Percentiles rank a stretch among this genome's conserved stretches.
phyloP scores from a whole-genome alignment of 805 yeast species.

The Starmerella sp. region DNA sequence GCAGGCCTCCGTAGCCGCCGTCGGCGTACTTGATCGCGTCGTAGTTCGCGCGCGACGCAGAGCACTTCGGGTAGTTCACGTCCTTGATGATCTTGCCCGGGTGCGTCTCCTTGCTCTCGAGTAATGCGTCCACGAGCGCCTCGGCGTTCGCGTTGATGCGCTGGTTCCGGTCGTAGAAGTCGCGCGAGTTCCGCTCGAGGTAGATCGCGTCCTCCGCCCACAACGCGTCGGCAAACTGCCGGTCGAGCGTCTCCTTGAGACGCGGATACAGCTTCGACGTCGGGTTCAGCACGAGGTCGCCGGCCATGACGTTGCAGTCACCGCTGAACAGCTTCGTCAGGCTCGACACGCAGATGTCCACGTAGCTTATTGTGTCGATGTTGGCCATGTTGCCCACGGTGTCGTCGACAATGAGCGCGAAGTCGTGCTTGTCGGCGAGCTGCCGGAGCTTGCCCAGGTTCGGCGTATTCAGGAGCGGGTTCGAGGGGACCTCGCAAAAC shows the following conservation, averaged over 20 bases:
- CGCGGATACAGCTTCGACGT: constrained; percentile 38
- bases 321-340: constrained; percentile 89
- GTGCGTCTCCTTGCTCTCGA: constrained; percentile 16
- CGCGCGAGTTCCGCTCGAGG: constrained; percentile 86
- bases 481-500: constrained; percentile 89
- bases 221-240: constrained; percentile 59
- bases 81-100: constrained; percentile 40
- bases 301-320: constrained; percentile 92
- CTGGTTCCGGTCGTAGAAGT: constrained; percentile 54
- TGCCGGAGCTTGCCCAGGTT: constrained; percentile 52
- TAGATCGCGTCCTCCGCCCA: constrained; percentile 94
- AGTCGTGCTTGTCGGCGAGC: constrained; percentile 57
- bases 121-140: constrained; percentile 28
- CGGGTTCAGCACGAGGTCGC: constrained; percentile 72
- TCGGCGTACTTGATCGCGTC: constrained; percentile 53
- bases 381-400: constrained; percentile 88
- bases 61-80: constrained; percentile 60
- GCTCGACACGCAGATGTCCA: constrained; percentile 80
- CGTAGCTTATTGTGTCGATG: constrained; percentile 64
- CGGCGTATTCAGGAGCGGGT: constrained; percentile 83
- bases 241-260: constrained; percentile 40
- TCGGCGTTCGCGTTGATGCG: constrained; percentile 33
- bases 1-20: constrained; percentile 85
- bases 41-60: constrained; percentile 48
- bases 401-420: constrained; percentile 82